Evolutionary conservation across 768 basidiomycete genomes (phyloP).

Genomic region (Aureoboletus auriporus): DNA sequence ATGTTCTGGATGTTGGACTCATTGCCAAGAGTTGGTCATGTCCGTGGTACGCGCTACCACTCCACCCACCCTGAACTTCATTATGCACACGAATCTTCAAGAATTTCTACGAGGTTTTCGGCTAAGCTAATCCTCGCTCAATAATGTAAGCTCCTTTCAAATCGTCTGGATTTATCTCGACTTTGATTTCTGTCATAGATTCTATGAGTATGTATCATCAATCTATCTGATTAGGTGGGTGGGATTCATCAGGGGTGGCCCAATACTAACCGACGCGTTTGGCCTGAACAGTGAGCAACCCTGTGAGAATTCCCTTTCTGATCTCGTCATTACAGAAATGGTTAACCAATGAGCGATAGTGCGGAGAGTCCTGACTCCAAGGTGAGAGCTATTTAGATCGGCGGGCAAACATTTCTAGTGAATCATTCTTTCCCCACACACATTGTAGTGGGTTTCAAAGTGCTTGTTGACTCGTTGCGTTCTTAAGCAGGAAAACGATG

Average conservation of each 20-base stretch:
- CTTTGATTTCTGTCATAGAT: too few relatives aligned
- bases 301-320: slow-evolving; percentile 8
- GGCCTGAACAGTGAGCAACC: neutral
- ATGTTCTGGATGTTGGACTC: too few relatives aligned
- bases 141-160: too few relatives aligned
- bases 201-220: too few relatives aligned
- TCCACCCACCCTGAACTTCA: too few relatives aligned
- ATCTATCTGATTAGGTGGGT: neutral
- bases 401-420: too few relatives aligned
- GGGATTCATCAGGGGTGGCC: neutral
- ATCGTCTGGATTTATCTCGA: too few relatives aligned
- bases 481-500: slow-evolving; percentile 9
- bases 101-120: too few relatives aligned
- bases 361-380: neutral
- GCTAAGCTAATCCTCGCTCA: too few relatives aligned
- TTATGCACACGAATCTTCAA: too few relatives aligned
- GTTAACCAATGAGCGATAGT: neutral
- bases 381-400: neutral
- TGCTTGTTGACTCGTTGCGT: neutral
- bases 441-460: neutral
- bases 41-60: too few relatives aligned
- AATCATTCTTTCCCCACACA: too few relatives aligned
- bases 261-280: neutral
- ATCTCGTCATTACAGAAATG: neutral
- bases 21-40: neutral